Evolutionary conservation across 2,329 filamentous ascomycete genomes (phyloP), one percentile per base, ranked within the genome.

Genomic region (Aureobasidium melanogenum): DNA sequence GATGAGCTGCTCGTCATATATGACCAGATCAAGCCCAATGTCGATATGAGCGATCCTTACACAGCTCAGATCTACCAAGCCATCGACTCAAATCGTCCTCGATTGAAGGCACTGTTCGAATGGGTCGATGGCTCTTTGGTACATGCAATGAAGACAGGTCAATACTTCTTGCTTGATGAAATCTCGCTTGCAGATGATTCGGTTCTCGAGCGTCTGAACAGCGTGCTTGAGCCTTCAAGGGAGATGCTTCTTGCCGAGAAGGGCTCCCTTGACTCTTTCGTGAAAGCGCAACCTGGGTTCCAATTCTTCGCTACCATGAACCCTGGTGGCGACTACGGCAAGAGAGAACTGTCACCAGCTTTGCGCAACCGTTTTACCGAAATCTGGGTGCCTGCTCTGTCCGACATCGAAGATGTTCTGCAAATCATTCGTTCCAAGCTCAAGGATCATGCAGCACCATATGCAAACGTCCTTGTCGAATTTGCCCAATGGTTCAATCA

Each of bases 291-390:
- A 12, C 80, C 88, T 43, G 89, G 88, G 0, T 99, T 97, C 74
- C 92, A 99, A 69, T 97, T 99, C 74, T 84, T 99, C 63, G 93
- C 94, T 3, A 99, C 94, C 0, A 99, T 99, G 94, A 99, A 99
- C 67, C 94, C 94, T 9, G 95, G 95, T 55, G 94, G 95, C 48
- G 94, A 99, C 71, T 99, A 97, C 72, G 94, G 94, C 66, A 99
- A 99, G 77, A 91, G 93, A 67, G 94, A 99, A 73, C 82, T 99
- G 14, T 99, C 94, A 0, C 94, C 94, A 3, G 95, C 94, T 15
- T 78, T 99, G 63, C 84, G 94, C 48, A 99, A 99, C 72, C 89
- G 94, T 63, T 96, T 99, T 72, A 99, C 94, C 0, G 94, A 99
- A 74, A 97, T 99, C 9, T 99, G 94, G 94, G 94, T 97, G 0